Base-by-base conservation (phyloP, 2,329 filamentous ascomycete genomes). In the Colletotrichum australisinense region DNA sequence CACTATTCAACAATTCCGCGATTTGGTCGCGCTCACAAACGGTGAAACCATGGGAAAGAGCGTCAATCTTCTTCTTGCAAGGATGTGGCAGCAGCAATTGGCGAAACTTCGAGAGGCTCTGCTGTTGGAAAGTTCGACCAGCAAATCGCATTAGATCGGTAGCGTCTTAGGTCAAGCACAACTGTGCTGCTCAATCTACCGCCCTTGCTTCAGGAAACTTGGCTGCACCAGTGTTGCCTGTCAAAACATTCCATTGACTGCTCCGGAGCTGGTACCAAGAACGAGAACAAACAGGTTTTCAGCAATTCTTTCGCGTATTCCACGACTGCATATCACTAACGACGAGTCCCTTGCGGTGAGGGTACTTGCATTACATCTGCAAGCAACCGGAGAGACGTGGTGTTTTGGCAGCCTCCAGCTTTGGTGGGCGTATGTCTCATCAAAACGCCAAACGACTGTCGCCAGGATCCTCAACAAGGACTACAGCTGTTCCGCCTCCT, bases 331-430 rank as follows among this genome's bases (percentile, higher is more conserved):
- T 49, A 16, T 26, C 19, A 38, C 28, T 3, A 22, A 57, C 4
- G 8, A 57, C 16, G 12, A 32, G 49, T 57, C 49, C 63, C 64
- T 65, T 73, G 67, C 70, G 67, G 62, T 70, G 56, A 70, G 67
- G 67, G 38, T 60, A 58, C 60, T n/a, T 64, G 55, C 67, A 57
- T 73, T 73, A 32, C 11, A 26, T n/a, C 24, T 70, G 67, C 26
- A 62, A 46, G n/a, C 38, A 57, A n/a, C 67, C 67, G 35, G 22
- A 16, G 55, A 38, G 67, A 73, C 49, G n/a, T 55, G 46, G 35
- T 16, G 32, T 24, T 6, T 32, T 65, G 55, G 49, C 32, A 28
- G 52, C 16, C 22, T 38, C 26, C 24, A 49, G 49, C n/a, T 14
- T 28, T 4, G 24, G 22, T 19, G 56, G 32, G 19, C 19, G 5